phyloP scores from a whole-genome alignment of 495 filamentous ascomycete species.

The Neurospora sp. region DNA sequence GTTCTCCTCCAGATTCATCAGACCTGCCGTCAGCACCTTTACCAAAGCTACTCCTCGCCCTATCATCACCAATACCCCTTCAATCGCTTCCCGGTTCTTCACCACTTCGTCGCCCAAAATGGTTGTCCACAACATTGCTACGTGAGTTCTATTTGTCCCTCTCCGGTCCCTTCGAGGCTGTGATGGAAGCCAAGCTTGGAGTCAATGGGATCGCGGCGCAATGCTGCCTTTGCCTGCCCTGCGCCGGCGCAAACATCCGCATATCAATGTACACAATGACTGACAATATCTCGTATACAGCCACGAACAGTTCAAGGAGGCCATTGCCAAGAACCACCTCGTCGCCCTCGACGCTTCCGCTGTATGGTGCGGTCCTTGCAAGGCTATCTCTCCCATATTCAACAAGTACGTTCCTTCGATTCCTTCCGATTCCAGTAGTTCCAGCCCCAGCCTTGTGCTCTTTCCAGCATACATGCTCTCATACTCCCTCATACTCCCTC shows the following conservation, averaged over 20 bases:
- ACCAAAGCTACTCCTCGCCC: constrained; percentile 3
- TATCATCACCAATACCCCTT: not conserved
- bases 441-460: not conserved
- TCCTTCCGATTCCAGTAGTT: not conserved
- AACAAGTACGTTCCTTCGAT: constrained; percentile 35
- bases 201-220: not conserved
- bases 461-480: not conserved
- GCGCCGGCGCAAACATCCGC: not conserved
- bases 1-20: constrained; percentile 18
- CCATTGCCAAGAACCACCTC: constrained; percentile 43
- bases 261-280: not conserved
- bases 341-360: constrained; percentile 84
- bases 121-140: constrained; percentile 31
- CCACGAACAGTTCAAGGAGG: constrained; percentile 49
- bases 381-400: constrained; percentile 68
- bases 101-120: constrained; percentile 34
- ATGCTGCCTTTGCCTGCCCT: not conserved
- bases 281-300: constrained; percentile 33
- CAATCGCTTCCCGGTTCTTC: constrained; percentile 25
- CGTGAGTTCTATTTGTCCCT: constrained; percentile 22
- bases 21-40: constrained; percentile 8
- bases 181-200: not conserved
- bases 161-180: not conserved
- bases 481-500: not conserved
- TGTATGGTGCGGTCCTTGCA: constrained; percentile 93